Conservation (phyloP, 2,329 filamentous ascomycete genomes). For the Albifimbria verrucaria region DNA sequence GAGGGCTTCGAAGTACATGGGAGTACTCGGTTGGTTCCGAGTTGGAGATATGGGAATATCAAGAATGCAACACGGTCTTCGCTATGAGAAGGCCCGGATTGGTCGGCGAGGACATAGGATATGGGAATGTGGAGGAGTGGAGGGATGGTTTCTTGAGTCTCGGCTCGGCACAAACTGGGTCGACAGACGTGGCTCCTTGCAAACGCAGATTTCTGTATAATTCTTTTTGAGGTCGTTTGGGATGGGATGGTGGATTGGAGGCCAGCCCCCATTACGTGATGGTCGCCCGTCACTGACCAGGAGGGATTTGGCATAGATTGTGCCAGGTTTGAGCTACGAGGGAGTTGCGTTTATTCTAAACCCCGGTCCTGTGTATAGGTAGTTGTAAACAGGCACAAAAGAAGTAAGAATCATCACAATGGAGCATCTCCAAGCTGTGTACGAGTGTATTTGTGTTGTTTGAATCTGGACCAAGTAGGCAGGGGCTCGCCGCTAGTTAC, state of each 20-base stretch:
- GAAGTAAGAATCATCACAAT: constrained; percentile 33
- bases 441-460: too few species aligned
- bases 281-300: constrained; percentile 13
- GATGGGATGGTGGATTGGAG: constrained; percentile 11
- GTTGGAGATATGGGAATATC: constrained; percentile 21
- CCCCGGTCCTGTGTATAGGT: constrained; percentile 31
- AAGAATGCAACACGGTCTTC: constrained; percentile 25
- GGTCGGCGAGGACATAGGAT: constrained; percentile 21
- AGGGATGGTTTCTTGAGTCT: constrained; percentile 18
- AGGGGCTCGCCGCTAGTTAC: too few species aligned
- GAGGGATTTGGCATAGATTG: constrained; percentile 16
- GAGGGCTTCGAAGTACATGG: constrained; percentile 13
- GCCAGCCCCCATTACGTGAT: constrained; percentile 7
- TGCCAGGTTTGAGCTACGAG: constrained; percentile 19
- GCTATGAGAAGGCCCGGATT: constrained; percentile 16
- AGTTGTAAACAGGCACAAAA: constrained; percentile 35
- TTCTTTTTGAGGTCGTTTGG: constrained; percentile 20
- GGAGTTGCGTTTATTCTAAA: constrained; percentile 19
- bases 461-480: too few species aligned
- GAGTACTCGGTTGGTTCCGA: constrained; percentile 9
- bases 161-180: constrained; percentile 24
- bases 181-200: constrained; percentile 24
- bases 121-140: constrained; percentile 15
- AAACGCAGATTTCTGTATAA: constrained; percentile 23
- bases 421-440: too few species aligned